Conservation (phyloP, 352 stramenopile species). For the Phytophthora idaei region DNA sequence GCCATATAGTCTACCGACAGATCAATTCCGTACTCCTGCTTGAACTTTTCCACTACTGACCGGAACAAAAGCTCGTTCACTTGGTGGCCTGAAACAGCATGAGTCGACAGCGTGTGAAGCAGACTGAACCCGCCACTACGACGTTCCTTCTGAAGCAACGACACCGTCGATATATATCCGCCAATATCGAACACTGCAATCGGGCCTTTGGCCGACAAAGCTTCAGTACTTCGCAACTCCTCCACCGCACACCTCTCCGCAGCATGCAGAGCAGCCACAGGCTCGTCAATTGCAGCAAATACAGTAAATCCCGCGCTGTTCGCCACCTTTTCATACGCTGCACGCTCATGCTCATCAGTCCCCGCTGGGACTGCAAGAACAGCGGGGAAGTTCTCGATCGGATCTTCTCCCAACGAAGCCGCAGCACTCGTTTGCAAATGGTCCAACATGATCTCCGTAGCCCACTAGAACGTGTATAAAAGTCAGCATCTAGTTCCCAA, state of each 20-base stretch:
- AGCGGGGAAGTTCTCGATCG: conserved; percentile 47
- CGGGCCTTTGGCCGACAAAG: conserved; percentile 22
- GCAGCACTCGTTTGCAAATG: conserved; percentile 51
- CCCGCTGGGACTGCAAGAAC: conserved; percentile 59
- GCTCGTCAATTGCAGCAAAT: conserved; percentile 60
- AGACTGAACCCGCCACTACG: conserved; percentile 38
- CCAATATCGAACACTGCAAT: conserved; percentile 81
- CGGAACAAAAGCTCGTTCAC: conserved; percentile 62
- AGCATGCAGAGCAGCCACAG: conserved; percentile 66
- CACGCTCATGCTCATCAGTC: conserved; percentile 37
- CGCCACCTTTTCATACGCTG: conserved; percentile 52
- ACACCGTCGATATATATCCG: conserved; percentile 59
- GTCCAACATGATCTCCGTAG: conserved; percentile 64
- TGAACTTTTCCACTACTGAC: conserved; percentile 59
- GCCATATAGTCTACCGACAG: conserved; percentile 75
- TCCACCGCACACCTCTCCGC: conserved; percentile 45
- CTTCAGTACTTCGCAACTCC: conserved; percentile 34
- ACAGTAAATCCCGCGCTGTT: conserved; percentile 63
- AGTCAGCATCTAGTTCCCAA: background rate
- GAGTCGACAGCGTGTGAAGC: conserved; percentile 42
- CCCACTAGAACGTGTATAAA: conserved; percentile 44
- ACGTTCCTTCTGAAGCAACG: conserved; percentile 47
- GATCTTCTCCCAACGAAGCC: conserved; percentile 49
- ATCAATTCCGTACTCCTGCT: conserved; percentile 62
- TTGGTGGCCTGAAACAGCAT: conserved; percentile 43